These are phyloP conservation scores for Colletotrichum truncatum DNA, from an alignment of 2,329 filamentous ascomycete species.

Conservation along the genomic window DNA sequence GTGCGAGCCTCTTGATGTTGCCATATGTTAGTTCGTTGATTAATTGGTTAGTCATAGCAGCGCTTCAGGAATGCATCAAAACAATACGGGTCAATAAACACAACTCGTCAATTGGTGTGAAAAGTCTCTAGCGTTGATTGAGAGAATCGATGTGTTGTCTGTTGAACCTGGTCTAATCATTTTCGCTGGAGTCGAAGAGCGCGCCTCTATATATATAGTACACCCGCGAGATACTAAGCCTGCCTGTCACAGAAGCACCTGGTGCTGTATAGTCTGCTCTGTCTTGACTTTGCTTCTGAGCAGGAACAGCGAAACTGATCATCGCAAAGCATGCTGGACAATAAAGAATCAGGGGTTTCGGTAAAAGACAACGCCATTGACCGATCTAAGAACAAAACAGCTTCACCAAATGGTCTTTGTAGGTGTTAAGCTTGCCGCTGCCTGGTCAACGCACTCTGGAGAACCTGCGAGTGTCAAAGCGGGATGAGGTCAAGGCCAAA, in stretches of 20 bases:
- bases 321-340: not conserved
- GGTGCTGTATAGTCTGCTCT: not conserved
- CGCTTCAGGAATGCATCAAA: not conserved
- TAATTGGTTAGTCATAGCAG: constrained; percentile 11
- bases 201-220: not conserved
- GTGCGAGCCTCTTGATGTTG: constrained; percentile 43
- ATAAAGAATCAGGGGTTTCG: not conserved
- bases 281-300: not conserved
- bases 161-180: not conserved
- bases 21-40: constrained; percentile 33
- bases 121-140: no score
- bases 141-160: no score
- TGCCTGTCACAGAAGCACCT: not conserved
- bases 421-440: not conserved
- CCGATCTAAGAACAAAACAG: not conserved
- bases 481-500: not conserved
- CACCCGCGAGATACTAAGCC: not conserved
- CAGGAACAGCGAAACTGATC: not conserved
- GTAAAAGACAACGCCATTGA: not conserved
- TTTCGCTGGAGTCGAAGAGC: not conserved
- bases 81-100: no score
- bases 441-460: not conserved
- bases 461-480: not conserved
- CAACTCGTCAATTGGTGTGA: no score
- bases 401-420: not conserved